Conservation (phyloP, 805 yeast genomes). For the Cyberlindnera petersonii region DNA sequence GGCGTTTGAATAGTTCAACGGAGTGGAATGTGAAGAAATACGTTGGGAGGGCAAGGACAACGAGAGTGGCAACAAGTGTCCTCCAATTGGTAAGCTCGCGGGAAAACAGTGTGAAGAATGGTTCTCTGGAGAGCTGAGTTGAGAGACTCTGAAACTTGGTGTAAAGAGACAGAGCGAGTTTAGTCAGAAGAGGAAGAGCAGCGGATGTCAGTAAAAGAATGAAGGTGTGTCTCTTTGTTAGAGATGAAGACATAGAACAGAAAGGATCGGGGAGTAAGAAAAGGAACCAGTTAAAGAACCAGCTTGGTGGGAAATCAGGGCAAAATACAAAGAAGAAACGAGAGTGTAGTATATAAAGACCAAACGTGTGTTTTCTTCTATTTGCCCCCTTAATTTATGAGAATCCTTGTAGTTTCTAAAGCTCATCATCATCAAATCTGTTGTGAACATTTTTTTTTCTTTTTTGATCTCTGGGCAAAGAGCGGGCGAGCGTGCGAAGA, state of each 20-base stretch:
- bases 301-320: no score
- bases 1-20: neutral
- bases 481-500: no score
- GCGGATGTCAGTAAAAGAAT: constrained; percentile 9
- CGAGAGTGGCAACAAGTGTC: constrained; percentile 10
- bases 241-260: neutral
- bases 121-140: neutral
- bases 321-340: no score
- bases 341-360: no score
- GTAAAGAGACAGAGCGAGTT: constrained; percentile 1
- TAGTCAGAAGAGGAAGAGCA: constrained; percentile 1
- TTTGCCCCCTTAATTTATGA: no score
- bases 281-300: neutral
- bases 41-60: constrained; percentile 8
- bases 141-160: neutral
- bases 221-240: constrained; percentile 1
- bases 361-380: no score
- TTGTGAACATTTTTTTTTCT: no score
- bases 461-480: no score
- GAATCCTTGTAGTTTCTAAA: no score
- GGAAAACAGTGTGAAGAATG: constrained; percentile 8
- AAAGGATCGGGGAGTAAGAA: neutral
- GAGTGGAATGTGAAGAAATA: constrained; percentile 8
- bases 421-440: no score
- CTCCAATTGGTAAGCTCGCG: constrained; percentile 13